Percentiles rank a stretch among this genome's conserved stretches.
Conservation (phyloP, 345 rosid genomes). For the Zanthoxylum bungeanum region DNA sequence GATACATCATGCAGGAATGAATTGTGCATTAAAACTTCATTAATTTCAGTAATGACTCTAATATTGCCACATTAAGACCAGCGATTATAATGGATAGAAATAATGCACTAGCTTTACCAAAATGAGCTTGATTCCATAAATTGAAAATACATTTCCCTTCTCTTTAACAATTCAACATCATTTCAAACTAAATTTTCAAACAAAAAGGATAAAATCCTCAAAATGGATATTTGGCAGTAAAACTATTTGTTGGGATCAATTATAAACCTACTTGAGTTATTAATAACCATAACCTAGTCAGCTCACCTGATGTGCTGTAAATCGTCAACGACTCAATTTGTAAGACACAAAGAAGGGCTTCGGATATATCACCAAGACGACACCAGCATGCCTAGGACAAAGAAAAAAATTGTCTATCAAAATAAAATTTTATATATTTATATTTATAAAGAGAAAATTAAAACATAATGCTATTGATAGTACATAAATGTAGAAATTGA, state of each 20-base stretch:
- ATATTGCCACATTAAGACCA: slow-evolving; percentile 2
- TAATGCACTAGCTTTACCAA: background rate
- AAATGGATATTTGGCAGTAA: background rate
- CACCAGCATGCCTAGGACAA: slow-evolving; percentile 84
- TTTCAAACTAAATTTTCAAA: background rate
- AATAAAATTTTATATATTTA: slow-evolving; percentile 7
- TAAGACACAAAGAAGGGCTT: slow-evolving; percentile 75
- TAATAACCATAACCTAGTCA: background rate
- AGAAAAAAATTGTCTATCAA: slow-evolving; percentile 16
- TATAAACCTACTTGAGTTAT: background rate
- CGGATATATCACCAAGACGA: slow-evolving; percentile 54
- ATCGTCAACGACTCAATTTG: slow-evolving; percentile 62
- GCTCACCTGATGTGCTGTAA: slow-evolving; percentile 74
- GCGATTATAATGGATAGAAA: background rate
- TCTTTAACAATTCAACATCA: background rate
- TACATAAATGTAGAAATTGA: background rate
- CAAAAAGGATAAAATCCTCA: background rate
- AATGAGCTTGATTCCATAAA: background rate
- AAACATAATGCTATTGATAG: background rate
- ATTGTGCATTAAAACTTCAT: background rate
- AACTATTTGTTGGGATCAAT: background rate
- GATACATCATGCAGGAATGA: background rate
- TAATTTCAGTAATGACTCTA: background rate
- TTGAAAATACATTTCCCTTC: background rate
- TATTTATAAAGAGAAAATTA: background rate